These are phyloP conservation scores for Corymbia maculata DNA, from an alignment of 345 rosid genomes.

Conservation along the genomic window DNA sequence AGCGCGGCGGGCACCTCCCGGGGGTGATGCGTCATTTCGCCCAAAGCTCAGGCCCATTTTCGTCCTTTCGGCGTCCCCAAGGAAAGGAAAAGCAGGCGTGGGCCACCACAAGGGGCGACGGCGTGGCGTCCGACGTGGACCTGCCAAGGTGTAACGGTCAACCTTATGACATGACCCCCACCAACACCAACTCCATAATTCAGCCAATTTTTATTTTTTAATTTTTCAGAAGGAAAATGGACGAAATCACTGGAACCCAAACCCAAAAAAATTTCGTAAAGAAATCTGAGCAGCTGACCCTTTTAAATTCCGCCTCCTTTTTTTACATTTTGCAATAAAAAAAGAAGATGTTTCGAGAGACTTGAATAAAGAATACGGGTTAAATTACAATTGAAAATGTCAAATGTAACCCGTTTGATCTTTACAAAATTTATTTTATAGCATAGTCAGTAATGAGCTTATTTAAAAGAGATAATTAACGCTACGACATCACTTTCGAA, in stretches of 20 bases:
- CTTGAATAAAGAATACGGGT: no score
- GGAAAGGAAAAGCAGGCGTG: not conserved
- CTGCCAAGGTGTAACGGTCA: constrained; percentile 39
- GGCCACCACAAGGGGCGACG: not conserved
- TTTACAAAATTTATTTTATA: not conserved
- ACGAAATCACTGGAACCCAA: not conserved
- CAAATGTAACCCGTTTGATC: not conserved
- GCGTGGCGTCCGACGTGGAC: constrained; percentile 20
- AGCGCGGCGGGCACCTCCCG: not conserved
- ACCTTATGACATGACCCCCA: not conserved
- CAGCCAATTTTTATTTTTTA: not conserved
- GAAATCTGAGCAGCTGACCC: not conserved
- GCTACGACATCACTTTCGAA: not conserved
- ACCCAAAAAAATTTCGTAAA: not conserved
- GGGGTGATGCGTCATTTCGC: not conserved
- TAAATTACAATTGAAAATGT: no score
- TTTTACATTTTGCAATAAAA: not conserved
- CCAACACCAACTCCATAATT: not conserved
- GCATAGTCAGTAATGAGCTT: not conserved
- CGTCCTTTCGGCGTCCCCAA: not conserved
- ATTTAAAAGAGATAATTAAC: not conserved
- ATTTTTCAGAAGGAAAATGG: not conserved
- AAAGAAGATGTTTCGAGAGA: no score
- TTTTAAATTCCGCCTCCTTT: not conserved
- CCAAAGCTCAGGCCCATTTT: not conserved